Evolutionary conservation across 306 rosid species (phyloP).

Genomic region (Alnus glutinosa): DNA sequence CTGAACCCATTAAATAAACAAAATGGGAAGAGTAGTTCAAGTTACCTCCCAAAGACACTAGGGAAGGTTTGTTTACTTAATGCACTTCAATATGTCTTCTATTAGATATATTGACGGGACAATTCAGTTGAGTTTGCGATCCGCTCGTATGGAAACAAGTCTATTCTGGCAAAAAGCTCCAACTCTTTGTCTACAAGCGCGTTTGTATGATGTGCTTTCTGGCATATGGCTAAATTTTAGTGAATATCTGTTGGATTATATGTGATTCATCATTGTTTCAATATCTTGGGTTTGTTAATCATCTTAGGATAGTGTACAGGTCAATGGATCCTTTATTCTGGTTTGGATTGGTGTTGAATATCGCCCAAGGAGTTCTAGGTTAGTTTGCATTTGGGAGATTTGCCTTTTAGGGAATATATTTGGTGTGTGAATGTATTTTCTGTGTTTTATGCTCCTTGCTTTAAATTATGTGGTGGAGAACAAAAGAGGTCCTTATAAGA

Average conservation of each 20-base stretch:
- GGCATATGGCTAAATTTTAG: background rate
- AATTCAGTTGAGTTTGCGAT: background rate
- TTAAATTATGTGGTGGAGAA: background rate
- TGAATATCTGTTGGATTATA: background rate
- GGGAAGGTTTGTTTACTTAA: too few species aligned
- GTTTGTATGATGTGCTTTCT: background rate
- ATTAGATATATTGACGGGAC: background rate
- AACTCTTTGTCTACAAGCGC: background rate
- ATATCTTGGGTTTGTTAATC: background rate
- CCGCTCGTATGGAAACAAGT: background rate
- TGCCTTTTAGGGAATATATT: too few species aligned
- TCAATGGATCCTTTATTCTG: background rate
- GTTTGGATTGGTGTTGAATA: background rate
- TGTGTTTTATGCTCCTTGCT: background rate
- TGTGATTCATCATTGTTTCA: background rate
- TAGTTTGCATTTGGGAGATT: background rate
- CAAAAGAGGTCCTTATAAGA: background rate
- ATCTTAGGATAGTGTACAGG: background rate
- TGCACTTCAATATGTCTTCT: background rate
- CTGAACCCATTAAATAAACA: too few species aligned
- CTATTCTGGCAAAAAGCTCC: background rate
- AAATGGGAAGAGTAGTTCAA: too few species aligned
- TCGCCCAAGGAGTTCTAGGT: background rate
- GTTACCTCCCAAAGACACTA: too few species aligned
- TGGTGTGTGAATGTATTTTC: background rate